Percentiles rank a stretch among this genome's conserved stretches.
Conservation (phyloP, 352 stramenopile genomes). For the Globisporangium radiosum region DNA sequence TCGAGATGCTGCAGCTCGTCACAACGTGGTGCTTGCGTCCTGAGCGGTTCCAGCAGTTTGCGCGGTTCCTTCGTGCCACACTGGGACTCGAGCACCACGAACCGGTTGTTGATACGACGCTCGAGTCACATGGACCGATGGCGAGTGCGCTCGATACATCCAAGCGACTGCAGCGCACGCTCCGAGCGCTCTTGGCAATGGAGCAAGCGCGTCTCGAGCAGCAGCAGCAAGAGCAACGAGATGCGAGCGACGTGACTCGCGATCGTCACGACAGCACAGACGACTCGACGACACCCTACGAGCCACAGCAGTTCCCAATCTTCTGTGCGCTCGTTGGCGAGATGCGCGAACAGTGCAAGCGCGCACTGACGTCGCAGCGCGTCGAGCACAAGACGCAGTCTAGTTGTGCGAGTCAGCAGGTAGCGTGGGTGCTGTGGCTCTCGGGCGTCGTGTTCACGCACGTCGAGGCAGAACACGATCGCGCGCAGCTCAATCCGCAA, state of each 20-base stretch:
- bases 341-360: constrained; percentile 11
- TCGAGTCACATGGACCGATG: background rate
- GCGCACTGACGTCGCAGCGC: background rate
- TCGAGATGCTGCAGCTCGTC: constrained; percentile 14
- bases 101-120: background rate
- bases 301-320: constrained; percentile 9
- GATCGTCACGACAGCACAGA: too few relatives aligned
- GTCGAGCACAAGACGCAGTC: background rate
- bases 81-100: constrained; percentile 25
- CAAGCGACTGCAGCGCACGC: background rate
- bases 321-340: constrained; percentile 21
- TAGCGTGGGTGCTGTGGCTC: constrained; percentile 29
- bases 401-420: constrained; percentile 4
- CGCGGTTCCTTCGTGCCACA: constrained; percentile 17
- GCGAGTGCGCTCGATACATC: background rate
- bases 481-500: background rate
- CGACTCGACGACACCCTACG: too few relatives aligned
- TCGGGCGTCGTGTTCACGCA: constrained; percentile 15
- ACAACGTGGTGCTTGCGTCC: constrained; percentile 13
- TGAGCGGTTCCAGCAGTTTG: constrained; percentile 12
- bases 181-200: constrained; percentile 3
- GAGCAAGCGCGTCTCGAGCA: background rate
- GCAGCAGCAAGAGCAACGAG: too few relatives aligned
- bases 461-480: background rate
- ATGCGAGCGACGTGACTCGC: too few relatives aligned